Evolutionary conservation across 331 rosid genomes (phyloP).

Genomic region (Malus hybrid): DNA sequence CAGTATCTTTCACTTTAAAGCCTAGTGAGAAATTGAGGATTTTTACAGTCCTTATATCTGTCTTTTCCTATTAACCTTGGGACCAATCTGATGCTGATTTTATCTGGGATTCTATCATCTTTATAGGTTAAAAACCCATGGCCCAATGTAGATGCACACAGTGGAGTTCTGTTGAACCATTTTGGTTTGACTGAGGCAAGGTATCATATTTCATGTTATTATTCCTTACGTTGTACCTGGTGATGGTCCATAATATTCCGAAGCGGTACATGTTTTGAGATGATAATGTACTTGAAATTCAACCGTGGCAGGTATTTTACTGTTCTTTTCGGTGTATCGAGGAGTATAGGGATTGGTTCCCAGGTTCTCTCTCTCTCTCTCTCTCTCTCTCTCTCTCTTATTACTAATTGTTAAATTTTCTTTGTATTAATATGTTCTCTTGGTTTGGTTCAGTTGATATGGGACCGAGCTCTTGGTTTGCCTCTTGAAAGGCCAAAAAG

Average conservation of each 20-base stretch:
- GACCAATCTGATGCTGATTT: slow-evolving; percentile 14
- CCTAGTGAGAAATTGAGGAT: not conserved
- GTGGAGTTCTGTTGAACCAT: slow-evolving; percentile 87
- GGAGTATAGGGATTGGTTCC: slow-evolving; percentile 86
- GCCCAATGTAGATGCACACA: slow-evolving; percentile 99
- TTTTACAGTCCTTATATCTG: not conserved
- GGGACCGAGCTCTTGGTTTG: slow-evolving; percentile 98
- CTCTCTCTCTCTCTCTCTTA: not conserved
- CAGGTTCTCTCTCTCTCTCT: slow-evolving; percentile 48
- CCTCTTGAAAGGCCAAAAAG: slow-evolving; percentile 98
- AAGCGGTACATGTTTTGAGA: not conserved
- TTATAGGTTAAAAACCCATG: slow-evolving; percentile 95
- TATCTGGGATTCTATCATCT: slow-evolving; percentile 3
- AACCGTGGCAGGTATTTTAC: slow-evolving; percentile 69
- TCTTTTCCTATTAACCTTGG: not conserved
- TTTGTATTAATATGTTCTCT: not conserved
- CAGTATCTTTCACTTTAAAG: not conserved
- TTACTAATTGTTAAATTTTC: not conserved
- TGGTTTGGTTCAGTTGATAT: slow-evolving; percentile 57
- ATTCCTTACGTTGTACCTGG: not conserved
- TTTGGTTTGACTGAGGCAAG: slow-evolving; percentile 91
- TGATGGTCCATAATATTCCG: too few relatives aligned
- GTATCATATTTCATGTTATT: slow-evolving; percentile 25
- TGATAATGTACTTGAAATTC: slow-evolving; percentile 17
- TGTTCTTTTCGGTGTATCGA: slow-evolving; percentile 86